These are phyloP conservation scores for Abortiporus biennis DNA, from an alignment of 1,284 basidiomycete genomes.

Conservation along the genomic window DNA sequence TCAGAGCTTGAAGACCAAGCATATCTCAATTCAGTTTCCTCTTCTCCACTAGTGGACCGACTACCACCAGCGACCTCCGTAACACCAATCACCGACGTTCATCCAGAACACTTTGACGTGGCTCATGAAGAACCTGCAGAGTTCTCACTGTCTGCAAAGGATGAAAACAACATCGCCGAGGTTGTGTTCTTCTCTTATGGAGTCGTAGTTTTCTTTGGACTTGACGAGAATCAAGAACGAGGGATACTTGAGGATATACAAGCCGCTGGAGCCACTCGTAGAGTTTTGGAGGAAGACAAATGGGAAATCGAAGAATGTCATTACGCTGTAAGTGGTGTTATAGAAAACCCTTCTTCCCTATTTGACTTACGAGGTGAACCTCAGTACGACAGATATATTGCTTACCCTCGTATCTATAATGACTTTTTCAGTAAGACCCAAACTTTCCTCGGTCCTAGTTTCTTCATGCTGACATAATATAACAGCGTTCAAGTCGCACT, in stretches of 20 bases:
- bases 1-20: constrained; percentile 86
- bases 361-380: constrained; percentile 7
- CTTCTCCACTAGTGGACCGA: background rate
- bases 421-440: constrained; percentile 77
- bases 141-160: constrained; percentile 3
- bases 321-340: constrained; percentile 53
- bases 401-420: constrained; percentile 84
- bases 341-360: background rate
- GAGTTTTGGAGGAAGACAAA: constrained; percentile 55
- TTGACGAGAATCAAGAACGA: constrained; percentile 70
- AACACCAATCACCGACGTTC: background rate
- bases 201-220: constrained; percentile 85
- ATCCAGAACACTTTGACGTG: background rate
- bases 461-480: constrained; percentile 1
- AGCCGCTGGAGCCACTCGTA: constrained; percentile 61
- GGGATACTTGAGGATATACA: constrained; percentile 79
- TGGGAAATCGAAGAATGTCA: constrained; percentile 93
- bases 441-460: background rate
- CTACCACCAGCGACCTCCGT: constrained; percentile 4
- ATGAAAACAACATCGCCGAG: constrained; percentile 52
- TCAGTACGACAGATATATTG: constrained; percentile 82
- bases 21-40: constrained; percentile 53
- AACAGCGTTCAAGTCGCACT: constrained; percentile 82
- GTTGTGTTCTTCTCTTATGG: constrained; percentile 84
- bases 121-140: background rate